Evolutionary conservation across 768 basidiomycete genomes (phyloP), one percentile per base, ranked within the genome.

Genomic region (Cubamyces sp.): DNA sequence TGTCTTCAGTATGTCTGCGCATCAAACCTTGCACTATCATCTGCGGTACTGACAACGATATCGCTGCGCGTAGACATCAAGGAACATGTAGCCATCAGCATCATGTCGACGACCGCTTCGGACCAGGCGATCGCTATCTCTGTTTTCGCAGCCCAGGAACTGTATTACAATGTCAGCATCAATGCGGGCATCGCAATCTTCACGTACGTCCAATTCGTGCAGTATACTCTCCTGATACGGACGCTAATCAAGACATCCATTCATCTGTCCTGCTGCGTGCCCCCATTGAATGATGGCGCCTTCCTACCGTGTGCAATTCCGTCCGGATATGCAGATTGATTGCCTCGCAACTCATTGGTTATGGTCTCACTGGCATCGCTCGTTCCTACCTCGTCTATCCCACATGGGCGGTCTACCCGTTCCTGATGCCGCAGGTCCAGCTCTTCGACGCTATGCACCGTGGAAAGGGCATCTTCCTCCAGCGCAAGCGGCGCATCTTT

Each of bases 341-440:
- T 54, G 64, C 68, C 25, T 70, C 71, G n/a, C 73, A 74, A 56
- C 68, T 72, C 34, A 52, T 74, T 23, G 73, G 73, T 0, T 74
- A 74, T 52, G 72, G 72, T 7, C 63, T 74, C 54, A 67, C 69
- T n/a, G 73, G 72, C 25, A 57, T 81, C 49, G 79, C 83, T 72
- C 77, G 83, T 1, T 70, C 77, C 2, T 82, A 83, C 69, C 75
- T 82, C 40, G 81, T 85, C 14, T 82, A 83, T 41, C 76, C 84
- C 0, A 82, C 80, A 19, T 80, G 77, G 59, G 75, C 76, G 28
- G 79, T 77, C 61, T 83, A 74, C 74, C 83, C 77, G 26, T 60
- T 66, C 57, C 68, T 78, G 25, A 70, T 80, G 60, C 78, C 77
- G 1, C 74, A 73, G 19, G 76, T 77, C 2, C 78, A 79, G 64